Conservation (phyloP, 352 stramenopile species). For the Globisporangium orthogonon region DNA sequence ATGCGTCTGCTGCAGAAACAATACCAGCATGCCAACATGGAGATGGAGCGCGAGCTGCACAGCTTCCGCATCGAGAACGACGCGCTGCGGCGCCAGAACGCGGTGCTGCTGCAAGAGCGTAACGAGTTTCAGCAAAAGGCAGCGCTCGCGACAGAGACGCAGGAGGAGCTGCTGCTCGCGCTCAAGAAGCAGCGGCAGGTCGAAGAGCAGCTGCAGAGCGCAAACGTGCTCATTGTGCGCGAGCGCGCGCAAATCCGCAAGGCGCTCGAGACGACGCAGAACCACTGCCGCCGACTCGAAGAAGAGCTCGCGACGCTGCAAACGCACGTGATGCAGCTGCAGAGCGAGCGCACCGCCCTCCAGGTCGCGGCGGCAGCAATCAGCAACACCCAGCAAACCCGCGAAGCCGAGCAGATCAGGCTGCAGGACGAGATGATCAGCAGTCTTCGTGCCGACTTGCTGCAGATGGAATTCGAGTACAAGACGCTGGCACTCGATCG, state of each 20-base stretch:
- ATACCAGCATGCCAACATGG: slow-evolving; percentile 13
- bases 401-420: slow-evolving; percentile 25
- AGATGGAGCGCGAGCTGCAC: slow-evolving; percentile 23
- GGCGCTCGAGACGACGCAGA: slow-evolving; percentile 38
- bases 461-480: slow-evolving; percentile 67
- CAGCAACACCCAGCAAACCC: slow-evolving; percentile 11
- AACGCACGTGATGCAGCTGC: slow-evolving; percentile 34
- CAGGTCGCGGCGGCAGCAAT: slow-evolving; percentile 26
- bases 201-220: slow-evolving; percentile 24
- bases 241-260: slow-evolving; percentile 26
- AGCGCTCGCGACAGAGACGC: slow-evolving; percentile 21
- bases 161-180: slow-evolving; percentile 43
- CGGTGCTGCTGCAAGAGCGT: slow-evolving; percentile 16
- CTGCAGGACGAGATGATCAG: slow-evolving; percentile 44
- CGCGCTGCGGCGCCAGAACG: slow-evolving; percentile 34
- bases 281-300: slow-evolving; percentile 41
- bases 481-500: slow-evolving; percentile 44
- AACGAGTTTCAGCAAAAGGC: slow-evolving; percentile 20
- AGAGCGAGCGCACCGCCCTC: slow-evolving; percentile 32
- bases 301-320: slow-evolving; percentile 37
- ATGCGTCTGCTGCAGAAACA: slow-evolving; percentile 13
- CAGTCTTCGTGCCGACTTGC: slow-evolving; percentile 45
- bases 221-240: slow-evolving; percentile 14
- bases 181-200: slow-evolving; percentile 37
- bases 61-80: slow-evolving; percentile 39